A percentile compares a stretch with the other conserved stretches of the same genome.
These are phyloP conservation scores for Ilyonectria destructans DNA, from an alignment of 2,329 filamentous ascomycete species.

Conservation along the genomic window DNA sequence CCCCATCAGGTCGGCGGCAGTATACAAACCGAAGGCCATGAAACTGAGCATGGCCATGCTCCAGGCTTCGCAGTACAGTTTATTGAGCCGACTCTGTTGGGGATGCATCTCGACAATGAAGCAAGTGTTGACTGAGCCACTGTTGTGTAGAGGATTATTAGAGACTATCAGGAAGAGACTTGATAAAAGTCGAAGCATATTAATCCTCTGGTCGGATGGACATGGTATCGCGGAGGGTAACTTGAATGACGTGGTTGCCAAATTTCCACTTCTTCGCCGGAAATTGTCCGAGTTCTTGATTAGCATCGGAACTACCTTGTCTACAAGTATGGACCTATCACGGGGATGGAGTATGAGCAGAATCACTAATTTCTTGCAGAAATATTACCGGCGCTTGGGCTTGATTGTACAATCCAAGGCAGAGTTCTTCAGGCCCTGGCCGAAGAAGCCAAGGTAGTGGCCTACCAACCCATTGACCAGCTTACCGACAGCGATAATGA, in stretches of 20 bases:
- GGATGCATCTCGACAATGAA: neutral
- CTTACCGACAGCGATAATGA: neutral
- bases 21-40: no score
- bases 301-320: neutral
- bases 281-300: neutral
- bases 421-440: neutral
- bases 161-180: neutral
- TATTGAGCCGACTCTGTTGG: neutral
- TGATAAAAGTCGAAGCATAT: neutral
- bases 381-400: neutral
- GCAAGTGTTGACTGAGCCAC: neutral
- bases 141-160: no score
- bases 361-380: neutral
- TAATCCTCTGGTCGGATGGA: neutral
- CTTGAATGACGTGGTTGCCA: neutral
- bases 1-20: no score
- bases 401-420: neutral
- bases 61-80: neutral
- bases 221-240: neutral
- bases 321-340: neutral
- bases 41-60: neutral
- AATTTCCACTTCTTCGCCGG: neutral
- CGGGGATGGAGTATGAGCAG: neutral
- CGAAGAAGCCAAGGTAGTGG: neutral
- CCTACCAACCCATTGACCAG: neutral